A percentile compares a stretch with the other conserved stretches of the same genome.
Conservation (phyloP, 495 filamentous ascomycete genomes). For the Podospora australis region DNA sequence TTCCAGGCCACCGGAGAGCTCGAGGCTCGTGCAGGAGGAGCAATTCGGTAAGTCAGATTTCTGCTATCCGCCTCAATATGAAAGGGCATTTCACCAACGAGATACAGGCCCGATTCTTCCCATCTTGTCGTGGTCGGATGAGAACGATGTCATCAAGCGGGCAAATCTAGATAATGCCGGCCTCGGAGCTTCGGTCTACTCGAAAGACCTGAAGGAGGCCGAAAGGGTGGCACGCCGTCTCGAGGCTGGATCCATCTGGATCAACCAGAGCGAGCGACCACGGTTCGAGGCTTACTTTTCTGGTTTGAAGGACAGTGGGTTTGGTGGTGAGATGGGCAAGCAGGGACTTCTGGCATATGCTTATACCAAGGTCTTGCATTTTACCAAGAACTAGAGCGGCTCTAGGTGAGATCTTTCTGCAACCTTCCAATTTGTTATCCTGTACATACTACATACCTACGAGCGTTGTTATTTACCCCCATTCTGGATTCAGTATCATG, state of each 20-base stretch:
- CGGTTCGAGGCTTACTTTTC: constrained; percentile 52
- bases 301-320: constrained; percentile 60
- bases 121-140: constrained; percentile 48
- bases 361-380: constrained; percentile 44
- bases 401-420: too few relatives aligned
- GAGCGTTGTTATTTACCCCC: too few relatives aligned
- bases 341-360: constrained; percentile 54
- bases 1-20: constrained; percentile 40
- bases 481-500: too few relatives aligned
- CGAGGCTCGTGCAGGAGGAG: constrained; percentile 40
- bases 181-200: constrained; percentile 53
- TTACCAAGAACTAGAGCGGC: too few relatives aligned
- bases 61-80: constrained; percentile 10
- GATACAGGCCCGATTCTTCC: constrained; percentile 55
- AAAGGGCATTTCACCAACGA: too few relatives aligned
- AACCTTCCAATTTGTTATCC: too few relatives aligned
- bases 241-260: constrained; percentile 52
- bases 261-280: constrained; percentile 47
- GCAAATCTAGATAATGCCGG: constrained; percentile 53
- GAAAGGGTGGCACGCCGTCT: constrained; percentile 45
- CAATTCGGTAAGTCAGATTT: constrained; percentile 37
- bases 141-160: constrained; percentile 51
- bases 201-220: constrained; percentile 44
- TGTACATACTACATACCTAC: too few relatives aligned
- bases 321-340: constrained; percentile 57